A percentile compares a stretch with the other conserved stretches of the same genome.
Conservation (phyloP, 2,329 filamentous ascomycete species). For the Botrytis porri region DNA sequence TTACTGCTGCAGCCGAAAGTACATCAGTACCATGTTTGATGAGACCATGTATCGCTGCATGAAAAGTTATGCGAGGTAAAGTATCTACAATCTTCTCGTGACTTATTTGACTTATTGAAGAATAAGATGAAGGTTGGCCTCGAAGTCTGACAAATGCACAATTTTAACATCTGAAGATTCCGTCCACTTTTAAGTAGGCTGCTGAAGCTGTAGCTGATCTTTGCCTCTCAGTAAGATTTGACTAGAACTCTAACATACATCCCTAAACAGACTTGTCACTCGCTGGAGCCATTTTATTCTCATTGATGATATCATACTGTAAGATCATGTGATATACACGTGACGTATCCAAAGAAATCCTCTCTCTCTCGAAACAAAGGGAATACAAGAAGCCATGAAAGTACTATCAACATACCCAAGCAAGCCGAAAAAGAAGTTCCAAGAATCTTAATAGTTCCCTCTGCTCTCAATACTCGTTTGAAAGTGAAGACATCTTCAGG, state of each 20-base stretch:
- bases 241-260: background rate
- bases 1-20: background rate
- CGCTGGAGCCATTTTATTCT: background rate
- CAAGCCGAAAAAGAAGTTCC: slow-evolving; percentile 42
- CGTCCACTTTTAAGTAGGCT: background rate
- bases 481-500: slow-evolving; percentile 49
- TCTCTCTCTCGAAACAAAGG: background rate
- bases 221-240: background rate
- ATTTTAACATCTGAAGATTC: background rate
- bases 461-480: slow-evolving; percentile 42
- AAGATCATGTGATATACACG: background rate
- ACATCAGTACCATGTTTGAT: background rate
- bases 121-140: background rate
- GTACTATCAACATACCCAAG: slow-evolving; percentile 13
- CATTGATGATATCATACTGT: too few species aligned
- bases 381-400: background rate
- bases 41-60: background rate
- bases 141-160: background rate
- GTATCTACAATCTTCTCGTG: background rate
- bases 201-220: background rate
- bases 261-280: background rate
- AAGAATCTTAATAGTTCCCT: slow-evolving; percentile 39
- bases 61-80: background rate
- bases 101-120: background rate
- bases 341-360: background rate